phyloP scores from a whole-genome alignment of 2,329 filamentous ascomycete genomes.

The Fusarium clavum region DNA sequence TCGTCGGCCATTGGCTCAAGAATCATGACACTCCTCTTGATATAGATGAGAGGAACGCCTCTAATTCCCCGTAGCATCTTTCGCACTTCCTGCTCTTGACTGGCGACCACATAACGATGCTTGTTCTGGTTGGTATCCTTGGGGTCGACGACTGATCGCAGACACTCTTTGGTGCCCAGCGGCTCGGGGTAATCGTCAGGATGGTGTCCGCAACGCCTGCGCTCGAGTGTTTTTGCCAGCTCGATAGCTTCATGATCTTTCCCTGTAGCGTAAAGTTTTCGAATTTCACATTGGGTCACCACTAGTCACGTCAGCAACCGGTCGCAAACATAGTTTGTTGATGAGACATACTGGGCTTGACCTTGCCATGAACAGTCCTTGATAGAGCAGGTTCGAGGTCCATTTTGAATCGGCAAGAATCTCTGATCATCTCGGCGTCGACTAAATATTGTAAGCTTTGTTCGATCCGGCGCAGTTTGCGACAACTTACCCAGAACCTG shows the following conservation, averaged over 20 bases:
- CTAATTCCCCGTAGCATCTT: constrained; percentile 72
- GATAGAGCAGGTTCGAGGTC: constrained; percentile 81
- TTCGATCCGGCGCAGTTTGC: constrained; percentile 3
- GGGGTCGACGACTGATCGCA: constrained; percentile 80
- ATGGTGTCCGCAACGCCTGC: constrained; percentile 82
- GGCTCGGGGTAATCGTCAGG: constrained; percentile 77
- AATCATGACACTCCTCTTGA: constrained; percentile 80
- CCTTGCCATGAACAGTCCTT: constrained; percentile 85
- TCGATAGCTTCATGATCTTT: constrained; percentile 72
- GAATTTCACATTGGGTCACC: constrained; percentile 85
- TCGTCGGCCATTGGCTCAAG: constrained; percentile 77
- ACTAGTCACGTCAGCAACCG: constrained; percentile 59
- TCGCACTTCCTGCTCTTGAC: constrained; percentile 74
- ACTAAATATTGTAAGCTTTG: constrained; percentile 60
- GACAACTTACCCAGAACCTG: constrained; percentile 76
- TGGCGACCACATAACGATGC: constrained; percentile 82
- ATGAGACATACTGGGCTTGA: constrained; percentile 76
- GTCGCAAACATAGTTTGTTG: constrained; percentile 1
- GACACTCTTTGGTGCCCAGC: constrained; percentile 75
- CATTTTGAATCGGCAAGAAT: constrained; percentile 88
- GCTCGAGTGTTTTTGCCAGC: constrained; percentile 79
- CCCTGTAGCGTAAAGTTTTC: constrained; percentile 77
- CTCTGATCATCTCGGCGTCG: constrained; percentile 85
- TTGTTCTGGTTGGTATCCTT: constrained; percentile 79
- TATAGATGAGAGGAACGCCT: constrained; percentile 82